Evolutionary conservation across 2,329 filamentous ascomycete species (phyloP).

Genomic region (Trichoderma pleuroti): DNA sequence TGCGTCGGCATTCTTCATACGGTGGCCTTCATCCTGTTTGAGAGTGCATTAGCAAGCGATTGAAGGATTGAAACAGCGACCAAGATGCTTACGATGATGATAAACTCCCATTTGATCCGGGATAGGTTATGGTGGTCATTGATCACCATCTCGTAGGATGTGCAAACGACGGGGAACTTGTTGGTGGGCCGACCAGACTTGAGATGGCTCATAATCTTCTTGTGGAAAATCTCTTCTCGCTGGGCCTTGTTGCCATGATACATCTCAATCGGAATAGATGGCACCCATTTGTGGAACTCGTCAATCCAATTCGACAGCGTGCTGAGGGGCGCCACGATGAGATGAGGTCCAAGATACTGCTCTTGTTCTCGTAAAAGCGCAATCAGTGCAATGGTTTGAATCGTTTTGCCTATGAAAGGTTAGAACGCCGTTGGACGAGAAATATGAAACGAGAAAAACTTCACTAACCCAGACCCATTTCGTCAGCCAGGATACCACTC

Average conservation of each 20-base stretch:
- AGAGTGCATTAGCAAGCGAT: not conserved
- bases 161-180: slow-evolving; percentile 87
- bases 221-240: slow-evolving; percentile 70
- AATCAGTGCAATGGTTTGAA: slow-evolving; percentile 85
- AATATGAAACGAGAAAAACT: not conserved
- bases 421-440: not conserved
- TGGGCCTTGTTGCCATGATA: slow-evolving; percentile 84
- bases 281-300: slow-evolving; percentile 88
- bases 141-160: slow-evolving; percentile 94
- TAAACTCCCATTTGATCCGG: slow-evolving; percentile 92
- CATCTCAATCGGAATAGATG: slow-evolving; percentile 79
- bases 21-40: slow-evolving; percentile 81
- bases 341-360: slow-evolving; percentile 76
- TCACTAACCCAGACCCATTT: slow-evolving; percentile 74
- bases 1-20: slow-evolving; percentile 95
- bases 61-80: fast-evolving
- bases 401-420: slow-evolving; percentile 66
- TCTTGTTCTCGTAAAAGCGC: slow-evolving; percentile 85
- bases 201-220: slow-evolving; percentile 67
- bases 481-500: slow-evolving; percentile 86
- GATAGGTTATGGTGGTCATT: slow-evolving; percentile 78
- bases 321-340: slow-evolving; percentile 86
- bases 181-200: slow-evolving; percentile 54
- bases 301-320: slow-evolving; percentile 95
- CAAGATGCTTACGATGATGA: slow-evolving; percentile 71